Conservation (phyloP, 495 filamentous ascomycete genomes). For the Aspergillus panamensis region DNA sequence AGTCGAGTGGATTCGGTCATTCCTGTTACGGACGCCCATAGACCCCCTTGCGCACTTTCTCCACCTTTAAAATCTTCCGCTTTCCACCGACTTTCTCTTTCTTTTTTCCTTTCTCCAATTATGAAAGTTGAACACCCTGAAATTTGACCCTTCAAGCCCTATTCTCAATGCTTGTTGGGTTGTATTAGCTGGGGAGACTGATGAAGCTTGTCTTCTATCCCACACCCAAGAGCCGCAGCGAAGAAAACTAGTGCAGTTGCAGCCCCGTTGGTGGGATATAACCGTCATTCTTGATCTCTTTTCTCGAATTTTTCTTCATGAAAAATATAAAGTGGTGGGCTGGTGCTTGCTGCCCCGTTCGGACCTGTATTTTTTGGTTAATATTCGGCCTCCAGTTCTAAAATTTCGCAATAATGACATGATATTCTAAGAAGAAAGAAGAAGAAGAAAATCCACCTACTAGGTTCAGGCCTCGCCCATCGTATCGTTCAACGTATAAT, state of each 20-base stretch:
- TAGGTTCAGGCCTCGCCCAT: constrained; percentile 1
- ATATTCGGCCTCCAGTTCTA: constrained; percentile 18
- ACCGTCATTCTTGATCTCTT: constrained; percentile 12
- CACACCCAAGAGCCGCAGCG: constrained; percentile 62
- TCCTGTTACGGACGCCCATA: constrained; percentile 22
- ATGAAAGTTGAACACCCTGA: constrained; percentile 65
- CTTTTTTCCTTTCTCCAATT: constrained; percentile 30
- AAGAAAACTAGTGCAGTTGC: constrained; percentile 48
- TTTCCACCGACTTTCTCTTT: constrained; percentile 12
- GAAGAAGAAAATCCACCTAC: constrained; percentile 1
- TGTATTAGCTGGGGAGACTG: constrained; percentile 70
- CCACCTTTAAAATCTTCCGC: constrained; percentile 16
- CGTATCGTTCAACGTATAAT: constrained; percentile 21
- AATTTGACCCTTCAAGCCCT: constrained; percentile 60
- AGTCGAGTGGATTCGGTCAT: constrained; percentile 2
- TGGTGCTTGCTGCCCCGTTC: constrained; percentile 10
- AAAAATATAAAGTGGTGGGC: constrained; percentile 10
- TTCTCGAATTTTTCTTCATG: background rate
- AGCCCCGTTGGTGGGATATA: constrained; percentile 49
- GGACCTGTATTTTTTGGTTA: constrained; percentile 9
- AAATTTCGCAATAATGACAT: constrained; percentile 24
- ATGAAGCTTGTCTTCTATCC: constrained; percentile 43
- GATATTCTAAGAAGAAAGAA: constrained; percentile 14
- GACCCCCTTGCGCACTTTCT: constrained; percentile 26
- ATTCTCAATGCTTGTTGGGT: constrained; percentile 50